Percentiles rank a stretch among this genome's conserved stretches.
These are phyloP conservation scores for Malus hybrid DNA, from an alignment of 331 rosid genomes.

Conservation along the genomic window DNA sequence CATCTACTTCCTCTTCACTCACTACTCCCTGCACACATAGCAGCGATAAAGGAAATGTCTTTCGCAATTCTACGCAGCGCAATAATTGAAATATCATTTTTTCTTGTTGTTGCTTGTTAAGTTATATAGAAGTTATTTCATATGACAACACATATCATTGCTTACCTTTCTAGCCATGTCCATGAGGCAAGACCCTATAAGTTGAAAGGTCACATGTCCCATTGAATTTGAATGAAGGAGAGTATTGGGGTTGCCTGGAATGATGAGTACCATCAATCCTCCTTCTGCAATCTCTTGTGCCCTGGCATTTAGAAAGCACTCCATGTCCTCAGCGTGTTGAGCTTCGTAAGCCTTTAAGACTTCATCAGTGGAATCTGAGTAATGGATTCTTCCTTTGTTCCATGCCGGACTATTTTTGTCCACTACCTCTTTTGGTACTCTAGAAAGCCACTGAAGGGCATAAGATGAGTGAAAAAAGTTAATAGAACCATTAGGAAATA, in stretches of 20 bases:
- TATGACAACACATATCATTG: background rate
- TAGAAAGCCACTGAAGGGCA: background rate
- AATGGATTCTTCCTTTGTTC: background rate
- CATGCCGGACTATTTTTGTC: too few relatives aligned
- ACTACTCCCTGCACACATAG: conserved; percentile 3
- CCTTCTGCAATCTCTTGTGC: conserved; percentile 9
- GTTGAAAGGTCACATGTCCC: background rate
- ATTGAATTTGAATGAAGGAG: background rate
- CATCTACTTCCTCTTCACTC: conserved; percentile 3
- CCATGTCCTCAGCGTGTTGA: background rate
- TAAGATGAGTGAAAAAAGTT: background rate
- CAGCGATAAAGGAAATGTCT: background rate
- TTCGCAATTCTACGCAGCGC: too few relatives aligned
- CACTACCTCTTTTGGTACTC: too few relatives aligned
- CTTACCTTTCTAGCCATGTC: conserved; percentile 11
- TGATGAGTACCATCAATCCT: conserved; percentile 1
- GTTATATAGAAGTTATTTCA: too few relatives aligned
- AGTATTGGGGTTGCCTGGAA: background rate
- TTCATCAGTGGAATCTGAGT: background rate
- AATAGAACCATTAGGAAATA: conserved; percentile 7
- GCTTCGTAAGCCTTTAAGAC: background rate
- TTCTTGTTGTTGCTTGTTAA: too few relatives aligned
- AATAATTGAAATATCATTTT: too few relatives aligned
- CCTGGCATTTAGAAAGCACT: conserved; percentile 2
- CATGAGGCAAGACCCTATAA: conserved; percentile 1